Conservation (phyloP, 768 basidiomycete genomes). For the Mrakia frigida region DNA sequence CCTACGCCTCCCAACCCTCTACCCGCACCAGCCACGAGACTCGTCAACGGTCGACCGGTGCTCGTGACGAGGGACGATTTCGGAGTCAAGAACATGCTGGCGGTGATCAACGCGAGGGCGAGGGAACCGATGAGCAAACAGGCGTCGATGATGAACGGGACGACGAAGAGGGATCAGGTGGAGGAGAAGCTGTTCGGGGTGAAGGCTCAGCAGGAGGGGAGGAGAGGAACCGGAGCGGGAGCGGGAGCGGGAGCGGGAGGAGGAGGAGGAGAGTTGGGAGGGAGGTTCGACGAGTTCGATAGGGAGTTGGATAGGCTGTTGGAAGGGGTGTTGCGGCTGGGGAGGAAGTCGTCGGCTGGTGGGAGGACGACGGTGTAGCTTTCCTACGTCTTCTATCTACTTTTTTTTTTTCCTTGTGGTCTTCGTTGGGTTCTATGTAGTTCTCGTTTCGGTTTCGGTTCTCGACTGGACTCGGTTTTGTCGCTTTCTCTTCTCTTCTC, state of each 20-base stretch:
- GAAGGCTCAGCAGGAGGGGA: neutral
- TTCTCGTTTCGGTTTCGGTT: no score
- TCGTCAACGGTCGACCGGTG: conserved; percentile 42
- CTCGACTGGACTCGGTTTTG: neutral
- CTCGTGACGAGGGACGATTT: conserved; percentile 61
- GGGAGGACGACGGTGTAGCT: neutral
- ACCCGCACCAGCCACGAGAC: neutral
- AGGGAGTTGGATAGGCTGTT: conserved; percentile 42
- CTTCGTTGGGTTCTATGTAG: neutral
- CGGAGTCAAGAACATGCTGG: conserved; percentile 79
- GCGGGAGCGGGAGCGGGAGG: conserved; percentile 38
- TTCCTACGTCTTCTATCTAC: neutral
- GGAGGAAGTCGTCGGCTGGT: no score
- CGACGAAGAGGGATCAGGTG: conserved; percentile 36
- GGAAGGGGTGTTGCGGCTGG: conserved; percentile 22
- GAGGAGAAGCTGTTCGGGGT: conserved; percentile 38
- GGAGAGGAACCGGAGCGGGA: neutral
- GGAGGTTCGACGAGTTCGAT: conserved; percentile 40
- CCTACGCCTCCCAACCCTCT: conserved; percentile 1
- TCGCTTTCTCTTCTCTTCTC: neutral
- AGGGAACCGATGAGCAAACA: conserved; percentile 30
- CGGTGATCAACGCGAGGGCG: conserved; percentile 62
- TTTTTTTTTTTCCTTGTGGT: neutral
- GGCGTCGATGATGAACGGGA: neutral
- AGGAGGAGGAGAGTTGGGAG: conserved; percentile 35